Evolutionary conservation across 805 yeast genomes (phyloP), one percentile per base, ranked within the genome.

Genomic region (Candida morakotiae): DNA sequence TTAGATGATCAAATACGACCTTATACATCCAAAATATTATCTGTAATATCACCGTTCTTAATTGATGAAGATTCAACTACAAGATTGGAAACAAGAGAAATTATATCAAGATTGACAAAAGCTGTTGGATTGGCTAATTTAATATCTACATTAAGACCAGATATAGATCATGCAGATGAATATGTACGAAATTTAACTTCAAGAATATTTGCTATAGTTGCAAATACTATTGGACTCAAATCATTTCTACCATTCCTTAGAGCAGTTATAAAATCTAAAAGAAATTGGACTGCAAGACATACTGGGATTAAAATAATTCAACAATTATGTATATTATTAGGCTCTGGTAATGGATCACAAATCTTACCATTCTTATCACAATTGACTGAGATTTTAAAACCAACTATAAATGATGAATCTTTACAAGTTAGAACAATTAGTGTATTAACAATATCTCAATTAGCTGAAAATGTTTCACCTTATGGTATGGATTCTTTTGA

Each of bases 401-500:
- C 73, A 1, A 75, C 82, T 0, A 48, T 91, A 13, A 62, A 64
- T 0, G 96, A 87, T 58, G 86, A 80, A 35, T 81, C 82, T 39
- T 53, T 77, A 9, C 78, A 74, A 30, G 83, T 88, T 0, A 66
- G 94, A 39, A 73, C 76, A 2, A 70, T 79, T 9, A 70, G 95
- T 0, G 95, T 95, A 0, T 63, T 71, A 24, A 80, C 96, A 0
- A 51, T 89, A 2, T 65, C 89, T 0, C 73, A 81, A 1, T 58
- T 91, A 23, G 97, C 97, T 0, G 89, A 85, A 34, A 80, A 86
- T 6, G 76, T 87, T 3, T 69, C 77, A 16, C 98, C 98, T 0
- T 87, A 83, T 59, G 98, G 98, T 31, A 83, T 86, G 38, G 96
- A 87, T 49, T 78, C 91, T 0, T 89, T 91, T 55, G 94, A 88